These are phyloP conservation scores for Zhuliangozyma parablackwelliae DNA, from an alignment of 1,139 yeast species.

Conservation along the genomic window DNA sequence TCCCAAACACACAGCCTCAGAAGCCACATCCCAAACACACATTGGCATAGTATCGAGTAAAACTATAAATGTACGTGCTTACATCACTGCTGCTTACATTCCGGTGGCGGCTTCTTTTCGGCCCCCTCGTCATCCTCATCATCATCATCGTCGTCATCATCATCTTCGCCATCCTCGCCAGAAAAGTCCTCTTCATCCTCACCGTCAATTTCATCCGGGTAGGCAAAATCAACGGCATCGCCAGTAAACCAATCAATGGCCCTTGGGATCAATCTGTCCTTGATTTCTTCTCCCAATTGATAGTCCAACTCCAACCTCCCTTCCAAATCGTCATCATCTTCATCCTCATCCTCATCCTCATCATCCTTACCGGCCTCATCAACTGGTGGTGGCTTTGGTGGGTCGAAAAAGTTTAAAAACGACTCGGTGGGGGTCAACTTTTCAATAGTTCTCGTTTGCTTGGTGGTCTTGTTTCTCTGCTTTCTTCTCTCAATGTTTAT, in stretches of 20 bases:
- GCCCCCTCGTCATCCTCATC: slow-evolving; percentile 39
- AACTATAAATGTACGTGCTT: too few relatives aligned
- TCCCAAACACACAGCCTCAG: too few relatives aligned
- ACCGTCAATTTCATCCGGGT: slow-evolving; percentile 41
- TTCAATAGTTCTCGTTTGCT: slow-evolving; percentile 94
- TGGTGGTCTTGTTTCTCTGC: slow-evolving; percentile 96
- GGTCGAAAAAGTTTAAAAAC: slow-evolving; percentile 91
- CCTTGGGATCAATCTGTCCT: slow-evolving; percentile 91
- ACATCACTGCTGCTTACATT: slow-evolving; percentile 66
- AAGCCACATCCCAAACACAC: too few relatives aligned
- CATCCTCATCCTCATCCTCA: slow-evolving; percentile 49
- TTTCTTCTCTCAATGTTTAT: slow-evolving; percentile 88
- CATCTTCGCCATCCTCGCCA: slow-evolving; percentile 43
- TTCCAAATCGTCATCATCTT: slow-evolving; percentile 74
- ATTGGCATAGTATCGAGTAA: too few relatives aligned
- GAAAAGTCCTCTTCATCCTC: slow-evolving; percentile 45
- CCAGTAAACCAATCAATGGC: slow-evolving; percentile 99
- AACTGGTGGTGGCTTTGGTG: slow-evolving; percentile 72
- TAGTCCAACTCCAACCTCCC: slow-evolving; percentile 87
- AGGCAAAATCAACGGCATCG: slow-evolving; percentile 70
- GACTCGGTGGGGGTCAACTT: slow-evolving; percentile 90
- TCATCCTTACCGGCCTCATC: slow-evolving; percentile 42
- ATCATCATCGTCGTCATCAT: slow-evolving; percentile 42
- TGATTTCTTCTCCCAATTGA: slow-evolving; percentile 93
- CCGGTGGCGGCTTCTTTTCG: slow-evolving; percentile 64